phyloP scores from a whole-genome alignment of 441 rosid genomes.

The Pelargonium australe region DNA sequence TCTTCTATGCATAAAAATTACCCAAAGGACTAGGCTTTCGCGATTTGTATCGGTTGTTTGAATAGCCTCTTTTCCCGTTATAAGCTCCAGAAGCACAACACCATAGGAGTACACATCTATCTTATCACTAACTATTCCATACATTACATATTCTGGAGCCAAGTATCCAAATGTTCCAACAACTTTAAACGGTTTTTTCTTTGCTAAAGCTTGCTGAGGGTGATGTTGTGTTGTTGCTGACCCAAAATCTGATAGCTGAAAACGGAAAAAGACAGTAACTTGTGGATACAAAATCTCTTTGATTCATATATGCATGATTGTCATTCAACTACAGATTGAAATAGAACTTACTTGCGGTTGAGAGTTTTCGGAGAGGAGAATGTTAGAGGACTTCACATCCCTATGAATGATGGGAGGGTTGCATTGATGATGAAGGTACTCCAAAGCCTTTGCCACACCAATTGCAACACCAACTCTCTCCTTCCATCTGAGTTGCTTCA shows the following conservation, averaged over 20 bases:
- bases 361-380: slow-evolving; percentile 30
- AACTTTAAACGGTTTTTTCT: slow-evolving; percentile 20
- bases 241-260: slow-evolving; percentile 39
- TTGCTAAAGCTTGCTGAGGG: slow-evolving; percentile 20
- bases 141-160: slow-evolving; percentile 40
- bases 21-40: slow-evolving; percentile 42
- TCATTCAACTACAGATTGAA: not conserved
- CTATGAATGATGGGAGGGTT: slow-evolving; percentile 38
- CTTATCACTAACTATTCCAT: slow-evolving; percentile 38
- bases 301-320: not conserved
- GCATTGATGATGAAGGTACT: slow-evolving; percentile 33
- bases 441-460: slow-evolving; percentile 38
- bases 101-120: slow-evolving; percentile 42
- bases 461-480: slow-evolving; percentile 32
- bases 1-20: slow-evolving; percentile 11
- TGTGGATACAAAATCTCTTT: not conserved
- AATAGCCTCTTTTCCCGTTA: slow-evolving; percentile 38
- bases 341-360: slow-evolving; percentile 32
- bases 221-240: slow-evolving; percentile 25
- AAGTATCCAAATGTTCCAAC: slow-evolving; percentile 34
- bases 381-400: slow-evolving; percentile 36
- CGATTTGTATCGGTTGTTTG: slow-evolving; percentile 23
- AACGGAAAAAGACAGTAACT: not conserved
- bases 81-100: slow-evolving; percentile 42
- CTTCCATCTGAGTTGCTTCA: slow-evolving; percentile 27